phyloP scores from a whole-genome alignment of 2,329 filamentous ascomycete genomes.

The Geosmithia putterillii region DNA sequence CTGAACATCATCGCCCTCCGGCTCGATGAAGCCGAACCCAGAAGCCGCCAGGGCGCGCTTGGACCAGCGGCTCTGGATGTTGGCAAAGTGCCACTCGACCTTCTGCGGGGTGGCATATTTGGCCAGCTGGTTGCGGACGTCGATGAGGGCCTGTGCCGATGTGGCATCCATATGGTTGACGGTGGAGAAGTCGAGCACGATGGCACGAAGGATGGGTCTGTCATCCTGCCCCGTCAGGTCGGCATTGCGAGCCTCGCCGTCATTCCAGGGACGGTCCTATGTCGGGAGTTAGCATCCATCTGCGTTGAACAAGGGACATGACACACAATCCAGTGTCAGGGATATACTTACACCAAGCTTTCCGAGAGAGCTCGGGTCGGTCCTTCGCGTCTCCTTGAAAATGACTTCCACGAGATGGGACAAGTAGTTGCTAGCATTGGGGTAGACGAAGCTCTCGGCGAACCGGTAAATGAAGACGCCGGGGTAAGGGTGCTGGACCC shows the following conservation, averaged over 20 bases:
- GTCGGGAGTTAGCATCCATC: constrained; percentile 33
- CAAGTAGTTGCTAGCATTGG: constrained; percentile 81
- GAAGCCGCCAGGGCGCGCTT: constrained; percentile 40
- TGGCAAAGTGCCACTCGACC: constrained; percentile 95
- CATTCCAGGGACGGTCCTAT: constrained; percentile 85
- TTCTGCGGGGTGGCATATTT: constrained; percentile 65
- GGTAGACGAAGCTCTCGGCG: constrained; percentile 90
- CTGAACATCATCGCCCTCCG: constrained; percentile 4
- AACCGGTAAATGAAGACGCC: constrained; percentile 95
- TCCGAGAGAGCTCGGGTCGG: constrained; percentile 35
- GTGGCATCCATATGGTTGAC: constrained; percentile 94
- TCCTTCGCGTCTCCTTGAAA: constrained; percentile 61
- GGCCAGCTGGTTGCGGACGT: constrained; percentile 89
- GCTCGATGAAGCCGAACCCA: constrained; percentile 32
- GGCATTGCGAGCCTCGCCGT: constrained; percentile 45
- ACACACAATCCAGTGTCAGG: neutral
- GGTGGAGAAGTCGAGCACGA: constrained; percentile 86
- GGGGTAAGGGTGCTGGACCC: constrained; percentile 50
- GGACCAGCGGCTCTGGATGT: constrained; percentile 68
- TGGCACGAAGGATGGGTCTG: constrained; percentile 66
- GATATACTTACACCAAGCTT: neutral
- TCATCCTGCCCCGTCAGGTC: constrained; percentile 15
- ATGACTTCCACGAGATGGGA: constrained; percentile 64
- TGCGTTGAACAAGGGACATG: neutral
- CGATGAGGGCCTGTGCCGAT: constrained; percentile 82